Base-by-base conservation (phyloP, 1,139 yeast genomes). In the Hansenula sp. region DNA sequence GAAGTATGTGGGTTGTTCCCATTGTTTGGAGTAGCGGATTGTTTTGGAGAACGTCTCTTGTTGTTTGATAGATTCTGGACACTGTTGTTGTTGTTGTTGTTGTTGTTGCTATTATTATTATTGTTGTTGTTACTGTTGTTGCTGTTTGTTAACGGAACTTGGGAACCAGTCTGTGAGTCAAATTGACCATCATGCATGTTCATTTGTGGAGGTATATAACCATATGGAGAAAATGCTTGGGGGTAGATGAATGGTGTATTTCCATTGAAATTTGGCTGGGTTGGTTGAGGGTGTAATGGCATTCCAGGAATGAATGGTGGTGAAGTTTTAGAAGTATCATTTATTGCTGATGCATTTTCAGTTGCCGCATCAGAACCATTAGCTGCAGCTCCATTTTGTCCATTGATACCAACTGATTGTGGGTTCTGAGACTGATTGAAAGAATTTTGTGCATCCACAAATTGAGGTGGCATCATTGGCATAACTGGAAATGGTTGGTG, bases 391-490 rank as follows among this genome's bases (percentile, higher is more conserved):
- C 17, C 19, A 27, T 6, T 15, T 11, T 16, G 15, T 9, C 18
- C 27, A 24, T 12, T 25, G n/a, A 11, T n/a, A 9, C 6, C 30
- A n/a, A 13, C 11, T 2, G 36, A n/a, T 18, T 47, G 57, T 4
- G 42, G 40, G 15, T 19, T 19, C 27, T 47, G 52, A 33, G 54
- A 49, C 38, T 52, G 56, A 4, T 19, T 13, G 17, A 31, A 17
- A 13, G 12, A 11, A 18, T 15, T 27, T 19, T 34, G 41, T 9
- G 33, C 17, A 13, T 33, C 36, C 39, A 72, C 67, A 10, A 74
- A 72, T 18, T 70, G 74, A 5, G 74, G 73, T 36, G 66, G 65
- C 41, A 67, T 60, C 42, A 72, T 67, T 8, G 62, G 65, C 51
- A 59, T 55, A 46, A 49, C 52, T 35, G 58, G 55, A 36, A 45